phyloP scores from a whole-genome alignment of 78 protist genomes.

The slime mould (Dictyostelium discoideum) region dicty_2.7 NC_007090.3:2785001-2785500 shows the following conservation, averaged over 20 bases:
- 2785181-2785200: constrained; percentile 66
- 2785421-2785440: too few relatives aligned
- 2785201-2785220: constrained; percentile 60
- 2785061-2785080: constrained; percentile 17
- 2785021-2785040: constrained; percentile 61
- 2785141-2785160: constrained; percentile 44
- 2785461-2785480: too few relatives aligned
- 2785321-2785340: too few relatives aligned
- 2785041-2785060: constrained; percentile 58
- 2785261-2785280: neutral
- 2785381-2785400: too few relatives aligned
- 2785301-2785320: neutral
- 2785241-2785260: constrained; percentile 32
- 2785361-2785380: too few relatives aligned
- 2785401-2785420: too few relatives aligned
- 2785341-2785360: too few relatives aligned
- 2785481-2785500: too few relatives aligned
- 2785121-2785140: constrained; percentile 25
- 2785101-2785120: constrained; percentile 46
- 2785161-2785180: constrained; percentile 72
- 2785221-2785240: constrained; percentile 69
- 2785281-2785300: neutral
- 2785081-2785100: constrained; percentile 39
- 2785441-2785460: too few relatives aligned
- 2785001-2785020: constrained; percentile 47